Base-by-base conservation (phyloP, 192 early-diverging fungal genomes). In the Phlyctochytrium arcticum region DNA sequence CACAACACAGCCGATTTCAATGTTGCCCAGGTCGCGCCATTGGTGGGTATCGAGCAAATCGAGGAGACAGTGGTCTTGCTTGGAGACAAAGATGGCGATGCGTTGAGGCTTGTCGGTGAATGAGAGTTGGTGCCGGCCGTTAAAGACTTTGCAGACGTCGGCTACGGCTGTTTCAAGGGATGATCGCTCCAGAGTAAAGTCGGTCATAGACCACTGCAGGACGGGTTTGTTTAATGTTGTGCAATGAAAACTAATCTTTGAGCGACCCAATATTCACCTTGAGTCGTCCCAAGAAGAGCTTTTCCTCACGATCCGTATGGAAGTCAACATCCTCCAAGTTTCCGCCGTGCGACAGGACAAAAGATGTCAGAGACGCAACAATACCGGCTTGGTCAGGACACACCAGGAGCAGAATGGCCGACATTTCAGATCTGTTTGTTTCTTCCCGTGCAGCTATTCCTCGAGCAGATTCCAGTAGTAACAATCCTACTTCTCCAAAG, bases 11-110 rank as follows among this genome's bases (percentile, higher is more conserved):
- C 29, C 49, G 17, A 71, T 58, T 32, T 62, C 42, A 26, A 5
- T 27, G 23, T 54, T 63, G 4, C 6, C 32, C 53, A 70, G 8
- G 49, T 57, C 32, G 48, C 49, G 4, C 36, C 67, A 31, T 51
- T 58, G 27, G 3, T 42, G 27, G 19, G 48, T n/a, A 62, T 49
- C 30, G 10, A 54, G 56, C 0, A 62, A 17, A 36, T 69, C 72
- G 17, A 58, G 57, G 17, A 65, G 35, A 30, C 67, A 69, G 32
- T 59, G 56, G 35, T 74, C 72, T 31, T 63, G 55, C 27, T 44
- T 48, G 15, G 71, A 73, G 30, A 50, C 33, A 54, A 59, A 65
- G 23, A 70, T 6, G 53, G 64, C 64, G 0, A 66, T 44, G 4
- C 54, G 53, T 53, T 66, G 64, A 6, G 29, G n/a, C 6, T 24